These are phyloP conservation scores for Pontederia crassipes DNA, from an alignment of 176 grass and related monocot species.

Conservation along the genomic window DNA sequence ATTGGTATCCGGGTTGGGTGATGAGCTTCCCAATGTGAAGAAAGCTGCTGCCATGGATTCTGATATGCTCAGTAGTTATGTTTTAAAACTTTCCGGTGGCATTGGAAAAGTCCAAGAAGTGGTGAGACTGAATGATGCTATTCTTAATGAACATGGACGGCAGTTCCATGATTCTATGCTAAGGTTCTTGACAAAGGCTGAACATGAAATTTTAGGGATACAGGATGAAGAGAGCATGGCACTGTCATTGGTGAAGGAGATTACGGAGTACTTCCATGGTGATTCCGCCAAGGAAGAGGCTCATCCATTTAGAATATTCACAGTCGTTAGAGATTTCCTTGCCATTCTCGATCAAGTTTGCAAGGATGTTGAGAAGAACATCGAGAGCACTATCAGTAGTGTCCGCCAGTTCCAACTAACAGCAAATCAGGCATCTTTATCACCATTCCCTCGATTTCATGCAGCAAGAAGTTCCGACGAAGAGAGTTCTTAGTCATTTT, in stretches of 20 bases:
- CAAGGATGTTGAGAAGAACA: constrained; percentile 8
- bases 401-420: neutral
- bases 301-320: constrained; percentile 15
- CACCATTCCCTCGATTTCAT: neutral
- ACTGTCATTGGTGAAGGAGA: constrained; percentile 5
- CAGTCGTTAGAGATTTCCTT: constrained; percentile 10
- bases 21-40: constrained; percentile 13
- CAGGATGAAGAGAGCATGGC: constrained; percentile 4
- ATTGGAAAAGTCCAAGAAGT: constrained; percentile 11
- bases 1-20: constrained; percentile 1
- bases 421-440: neutral
- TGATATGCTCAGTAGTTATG: constrained; percentile 1
- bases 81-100: neutral
- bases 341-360: constrained; percentile 5
- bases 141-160: neutral
- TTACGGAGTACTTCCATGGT: constrained; percentile 7
- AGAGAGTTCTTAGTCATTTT: neutral
- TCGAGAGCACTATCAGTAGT: neutral
- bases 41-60: constrained; percentile 10
- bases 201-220: constrained; percentile 5
- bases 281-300: constrained; percentile 9
- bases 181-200: constrained; percentile 3
- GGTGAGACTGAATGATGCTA: constrained; percentile 3
- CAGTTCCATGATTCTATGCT: constrained; percentile 2
- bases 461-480: neutral